A percentile compares a stretch with the other conserved stretches of the same genome.
Evolutionary conservation across 352 stramenopile species (phyloP).

Genomic region (Phytophthora kernoviae): DNA sequence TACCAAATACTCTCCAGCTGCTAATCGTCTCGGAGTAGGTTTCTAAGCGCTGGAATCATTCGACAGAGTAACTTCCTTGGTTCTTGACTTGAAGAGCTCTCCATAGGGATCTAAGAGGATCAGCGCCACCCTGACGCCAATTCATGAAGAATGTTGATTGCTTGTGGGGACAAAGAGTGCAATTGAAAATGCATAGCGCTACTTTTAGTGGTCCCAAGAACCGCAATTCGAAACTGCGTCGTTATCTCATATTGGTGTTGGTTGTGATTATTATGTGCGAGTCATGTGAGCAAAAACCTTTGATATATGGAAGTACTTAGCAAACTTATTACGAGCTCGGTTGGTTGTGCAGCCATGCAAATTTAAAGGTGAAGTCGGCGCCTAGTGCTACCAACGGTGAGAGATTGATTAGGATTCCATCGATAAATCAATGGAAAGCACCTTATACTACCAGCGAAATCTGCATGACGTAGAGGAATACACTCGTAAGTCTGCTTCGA

Average conservation of each 20-base stretch:
- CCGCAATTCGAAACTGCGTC: too few species aligned
- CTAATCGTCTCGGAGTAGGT: constrained; percentile 9
- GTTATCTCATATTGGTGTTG: too few species aligned
- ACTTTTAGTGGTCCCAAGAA: too few species aligned
- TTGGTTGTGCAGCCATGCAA: constrained; percentile 11
- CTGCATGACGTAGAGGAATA: constrained; percentile 43
- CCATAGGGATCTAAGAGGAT: background rate
- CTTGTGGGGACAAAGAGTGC: too few species aligned
- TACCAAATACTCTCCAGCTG: background rate
- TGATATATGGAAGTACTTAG: too few species aligned
- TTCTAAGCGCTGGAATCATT: constrained; percentile 11
- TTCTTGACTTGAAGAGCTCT: constrained; percentile 29
- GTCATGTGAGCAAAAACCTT: too few species aligned
- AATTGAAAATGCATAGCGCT: too few species aligned
- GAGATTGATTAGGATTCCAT: constrained; percentile 28
- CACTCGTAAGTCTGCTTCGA: constrained; percentile 39
- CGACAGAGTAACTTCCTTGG: constrained; percentile 32
- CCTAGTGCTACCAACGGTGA: constrained; percentile 3
- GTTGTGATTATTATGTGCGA: too few species aligned
- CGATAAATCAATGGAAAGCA: too few species aligned
- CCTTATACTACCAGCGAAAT: constrained; percentile 23
- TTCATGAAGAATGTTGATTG: background rate
- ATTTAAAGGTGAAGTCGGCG: constrained; percentile 35
- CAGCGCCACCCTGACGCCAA: background rate
- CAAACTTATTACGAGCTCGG: too few species aligned